A percentile compares a stretch with the other conserved stretches of the same genome.
Evolutionary conservation across 805 yeast species (phyloP).

Genomic region (Pichia occidentalis): DNA sequence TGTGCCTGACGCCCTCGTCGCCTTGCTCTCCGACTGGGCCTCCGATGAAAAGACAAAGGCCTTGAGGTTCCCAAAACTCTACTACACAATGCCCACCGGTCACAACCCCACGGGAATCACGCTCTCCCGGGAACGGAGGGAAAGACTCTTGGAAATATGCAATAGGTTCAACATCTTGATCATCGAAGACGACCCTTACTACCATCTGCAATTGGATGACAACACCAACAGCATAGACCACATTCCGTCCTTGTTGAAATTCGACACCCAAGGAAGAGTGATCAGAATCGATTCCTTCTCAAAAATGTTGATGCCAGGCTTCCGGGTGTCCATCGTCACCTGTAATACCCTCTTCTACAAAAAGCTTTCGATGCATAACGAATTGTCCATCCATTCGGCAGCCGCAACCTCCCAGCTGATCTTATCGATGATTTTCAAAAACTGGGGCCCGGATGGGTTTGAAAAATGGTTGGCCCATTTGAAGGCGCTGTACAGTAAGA

Average conservation of each 20-base stretch:
- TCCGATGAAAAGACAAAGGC: slow-evolving; percentile 34
- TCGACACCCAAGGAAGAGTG: slow-evolving; percentile 75
- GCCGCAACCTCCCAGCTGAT: slow-evolving; percentile 67
- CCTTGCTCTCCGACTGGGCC: slow-evolving; percentile 62
- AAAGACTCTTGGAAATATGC: slow-evolving; percentile 51
- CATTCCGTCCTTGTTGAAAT: slow-evolving; percentile 56
- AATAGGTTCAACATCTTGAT: slow-evolving; percentile 63
- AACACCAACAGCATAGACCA: slow-evolving; percentile 40
- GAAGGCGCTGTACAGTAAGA: slow-evolving; percentile 52
- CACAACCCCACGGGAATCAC: slow-evolving; percentile 83
- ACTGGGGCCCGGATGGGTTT: slow-evolving; percentile 60
- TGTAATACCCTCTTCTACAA: slow-evolving; percentile 52
- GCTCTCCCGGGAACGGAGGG: slow-evolving; percentile 50
- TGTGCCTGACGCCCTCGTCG: slow-evolving; percentile 61
- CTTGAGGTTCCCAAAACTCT: slow-evolving; percentile 43
- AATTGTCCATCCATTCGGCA: slow-evolving; percentile 66
- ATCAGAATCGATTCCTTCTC: slow-evolving; percentile 73
- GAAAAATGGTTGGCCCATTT: slow-evolving; percentile 63
- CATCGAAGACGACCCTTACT: slow-evolving; percentile 84
- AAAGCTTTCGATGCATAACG: slow-evolving; percentile 51
- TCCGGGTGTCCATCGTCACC: slow-evolving; percentile 66
- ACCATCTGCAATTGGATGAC: slow-evolving; percentile 56
- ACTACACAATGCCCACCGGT: slow-evolving; percentile 73
- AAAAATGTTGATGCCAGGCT: slow-evolving; percentile 73
- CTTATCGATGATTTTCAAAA: slow-evolving; percentile 48